Evolutionary conservation across 371 early-diverging fungal species (phyloP), one percentile per base, ranked within the genome.

Genomic region (Chytridium lagenaria): DNA sequence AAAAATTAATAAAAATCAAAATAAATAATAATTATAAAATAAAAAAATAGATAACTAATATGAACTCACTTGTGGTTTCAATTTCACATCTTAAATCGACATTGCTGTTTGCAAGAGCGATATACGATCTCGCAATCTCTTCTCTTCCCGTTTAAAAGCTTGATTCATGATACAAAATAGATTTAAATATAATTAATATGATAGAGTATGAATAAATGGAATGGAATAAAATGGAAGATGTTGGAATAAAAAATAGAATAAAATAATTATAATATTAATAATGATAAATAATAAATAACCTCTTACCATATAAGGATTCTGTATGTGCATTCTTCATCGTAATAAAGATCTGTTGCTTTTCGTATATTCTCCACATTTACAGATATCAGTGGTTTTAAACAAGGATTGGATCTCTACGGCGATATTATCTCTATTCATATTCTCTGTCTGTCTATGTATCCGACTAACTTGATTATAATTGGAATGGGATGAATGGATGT

Each of bases 251-350:
- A n/a, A n/a, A n/a, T n/a, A n/a, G n/a, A n/a, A n/a, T n/a, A n/a
- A n/a, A n/a, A n/a, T n/a, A n/a, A n/a, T n/a, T n/a, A n/a, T n/a
- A n/a, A n/a, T n/a, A n/a, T n/a, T n/a, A n/a, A n/a, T n/a, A n/a
- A n/a, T n/a, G n/a, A n/a, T n/a, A n/a, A n/a, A n/a, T n/a, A n/a
- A n/a, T n/a, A n/a, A n/a, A n/a, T n/a, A n/a, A n/a, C n/a, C 22
- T 39, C 71, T 15, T 39, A 80, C 83, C 74, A 83, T 50, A 65
- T 83, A 83, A 26, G 83, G 83, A 52, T 83, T 83, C 38, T 76
- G 75, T 31, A 79, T 39, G 65, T 65, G 33, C 73, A 71, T 23
- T 79, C 78, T 31, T 34, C 52, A 57, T 77, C 77, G 74, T 81
- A 83, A 50, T 61, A 63, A n/a, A 59, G 39, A 40, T 74, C 76